Conservation (phyloP, 176 grass and related monocot genomes). For the Musa acuminata region DNA sequence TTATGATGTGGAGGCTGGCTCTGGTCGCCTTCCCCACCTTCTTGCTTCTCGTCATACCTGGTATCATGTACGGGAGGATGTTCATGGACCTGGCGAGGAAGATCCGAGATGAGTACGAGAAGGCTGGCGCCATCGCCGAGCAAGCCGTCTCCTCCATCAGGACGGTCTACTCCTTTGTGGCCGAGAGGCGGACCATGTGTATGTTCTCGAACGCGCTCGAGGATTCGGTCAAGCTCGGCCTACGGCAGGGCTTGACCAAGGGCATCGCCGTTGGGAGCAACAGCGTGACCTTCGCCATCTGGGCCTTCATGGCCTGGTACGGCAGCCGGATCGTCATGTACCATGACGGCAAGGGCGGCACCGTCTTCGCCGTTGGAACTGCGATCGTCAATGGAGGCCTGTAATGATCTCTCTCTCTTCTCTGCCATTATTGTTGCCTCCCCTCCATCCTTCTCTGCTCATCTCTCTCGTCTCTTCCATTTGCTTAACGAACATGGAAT, state of each 20-base stretch:
- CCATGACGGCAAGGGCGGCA: slow-evolving; percentile 30
- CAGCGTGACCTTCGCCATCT: slow-evolving; percentile 67
- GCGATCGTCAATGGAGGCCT: slow-evolving; percentile 39
- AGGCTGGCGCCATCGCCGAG: slow-evolving; percentile 50
- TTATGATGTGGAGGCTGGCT: slow-evolving; percentile 52
- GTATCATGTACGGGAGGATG: slow-evolving; percentile 60
- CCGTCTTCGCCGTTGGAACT: slow-evolving; percentile 47
- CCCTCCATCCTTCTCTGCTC: neutral
- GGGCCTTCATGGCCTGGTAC: slow-evolving; percentile 41
- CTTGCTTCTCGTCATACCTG: slow-evolving; percentile 64
- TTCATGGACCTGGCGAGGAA: slow-evolving; percentile 57
- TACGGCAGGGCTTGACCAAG: slow-evolving; percentile 81
- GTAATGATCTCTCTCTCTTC: slow-evolving; percentile 7
- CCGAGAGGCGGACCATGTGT: slow-evolving; percentile 44
- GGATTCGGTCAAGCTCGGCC: slow-evolving; percentile 44
- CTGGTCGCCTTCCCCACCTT: slow-evolving; percentile 62
- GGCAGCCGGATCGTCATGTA: slow-evolving; percentile 42
- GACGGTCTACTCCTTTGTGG: slow-evolving; percentile 78
- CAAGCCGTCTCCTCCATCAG: slow-evolving; percentile 83
- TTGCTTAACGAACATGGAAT: neutral
- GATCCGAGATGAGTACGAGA: slow-evolving; percentile 62
- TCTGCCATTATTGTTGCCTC: neutral
- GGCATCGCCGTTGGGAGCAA: slow-evolving; percentile 78
- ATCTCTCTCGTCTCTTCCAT: neutral
- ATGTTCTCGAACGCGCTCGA: slow-evolving; percentile 56